Conservation (phyloP, 139 green algal genomes). For the Chlamydomonas incerta region DNA sequence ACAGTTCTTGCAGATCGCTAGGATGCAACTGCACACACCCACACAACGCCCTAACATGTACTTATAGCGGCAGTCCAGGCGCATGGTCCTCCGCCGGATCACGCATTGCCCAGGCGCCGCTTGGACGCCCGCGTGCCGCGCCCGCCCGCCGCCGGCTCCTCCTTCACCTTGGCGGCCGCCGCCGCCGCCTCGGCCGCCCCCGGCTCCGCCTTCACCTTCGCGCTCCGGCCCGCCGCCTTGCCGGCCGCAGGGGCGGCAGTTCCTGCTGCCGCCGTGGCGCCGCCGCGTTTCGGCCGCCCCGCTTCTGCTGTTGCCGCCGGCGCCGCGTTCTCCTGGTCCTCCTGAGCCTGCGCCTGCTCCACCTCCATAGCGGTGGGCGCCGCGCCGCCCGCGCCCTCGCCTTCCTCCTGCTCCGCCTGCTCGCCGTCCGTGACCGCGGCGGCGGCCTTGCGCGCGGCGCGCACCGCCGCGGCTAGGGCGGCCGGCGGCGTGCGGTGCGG, state of each 20-base stretch:
- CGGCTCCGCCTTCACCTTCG: not conserved
- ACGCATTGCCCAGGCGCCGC: too few species aligned
- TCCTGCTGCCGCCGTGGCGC: too few species aligned
- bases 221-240: not conserved
- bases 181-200: not conserved
- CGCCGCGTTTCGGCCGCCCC: too few species aligned
- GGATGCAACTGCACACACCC: too few species aligned
- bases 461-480: constrained; percentile 2
- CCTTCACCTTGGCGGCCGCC: not conserved
- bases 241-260: not conserved
- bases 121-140: too few species aligned
- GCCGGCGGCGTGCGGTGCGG: not conserved
- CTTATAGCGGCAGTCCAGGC: too few species aligned
- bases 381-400: not conserved
- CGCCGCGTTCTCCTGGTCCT: not conserved
- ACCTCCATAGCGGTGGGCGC: too few species aligned
- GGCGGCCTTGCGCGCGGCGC: not conserved
- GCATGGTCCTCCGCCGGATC: too few species aligned
- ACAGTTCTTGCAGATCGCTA: too few species aligned
- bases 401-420: not conserved
- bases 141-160: too few species aligned
- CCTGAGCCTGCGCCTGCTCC: not conserved
- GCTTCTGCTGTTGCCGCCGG: too few species aligned
- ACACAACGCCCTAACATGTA: too few species aligned
- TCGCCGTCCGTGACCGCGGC: not conserved